Evolutionary conservation across 441 rosid species (phyloP).

Genomic region (Populus tomentosa): DNA sequence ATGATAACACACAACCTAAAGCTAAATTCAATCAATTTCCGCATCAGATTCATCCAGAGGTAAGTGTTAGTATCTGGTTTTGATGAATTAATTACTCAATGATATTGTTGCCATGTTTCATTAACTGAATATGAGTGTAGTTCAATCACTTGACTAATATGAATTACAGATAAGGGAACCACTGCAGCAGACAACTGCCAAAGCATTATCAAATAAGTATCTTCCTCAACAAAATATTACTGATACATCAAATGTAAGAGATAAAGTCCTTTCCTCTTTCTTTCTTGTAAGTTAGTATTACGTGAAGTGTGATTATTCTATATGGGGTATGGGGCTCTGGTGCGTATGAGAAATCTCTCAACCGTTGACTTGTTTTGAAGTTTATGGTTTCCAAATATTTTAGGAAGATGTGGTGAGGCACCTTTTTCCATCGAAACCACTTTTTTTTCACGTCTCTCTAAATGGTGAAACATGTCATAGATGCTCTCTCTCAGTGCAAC

Average conservation of each 20-base stretch:
- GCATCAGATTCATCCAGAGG: slow-evolving; percentile 30
- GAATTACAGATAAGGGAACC: slow-evolving; percentile 16
- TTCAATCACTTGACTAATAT: slow-evolving; percentile 5
- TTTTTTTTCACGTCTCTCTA: background rate
- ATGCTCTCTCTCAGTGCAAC: background rate
- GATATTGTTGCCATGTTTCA: slow-evolving; percentile 15
- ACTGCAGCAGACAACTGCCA: slow-evolving; percentile 20
- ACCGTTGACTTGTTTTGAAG: background rate
- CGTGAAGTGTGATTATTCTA: background rate
- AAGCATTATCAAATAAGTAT: slow-evolving; percentile 32
- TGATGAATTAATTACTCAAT: slow-evolving; percentile 2
- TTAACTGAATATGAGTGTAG: background rate
- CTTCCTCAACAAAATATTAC: slow-evolving; percentile 19
- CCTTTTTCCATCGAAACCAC: background rate
- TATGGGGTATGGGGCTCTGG: background rate
- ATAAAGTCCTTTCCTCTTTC: slow-evolving; percentile 1
- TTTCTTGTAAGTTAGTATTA: background rate
- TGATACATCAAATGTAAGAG: slow-evolving; percentile 41
- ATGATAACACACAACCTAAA: background rate
- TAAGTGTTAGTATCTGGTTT: slow-evolving; percentile 17
- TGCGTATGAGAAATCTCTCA: background rate
- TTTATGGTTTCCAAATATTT: no score
- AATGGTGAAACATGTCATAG: background rate
- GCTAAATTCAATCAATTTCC: slow-evolving; percentile 12
- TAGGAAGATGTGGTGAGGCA: background rate